phyloP scores from a whole-genome alignment of 495 filamentous ascomycete genomes.

The Aspergillus steynii region DNA sequence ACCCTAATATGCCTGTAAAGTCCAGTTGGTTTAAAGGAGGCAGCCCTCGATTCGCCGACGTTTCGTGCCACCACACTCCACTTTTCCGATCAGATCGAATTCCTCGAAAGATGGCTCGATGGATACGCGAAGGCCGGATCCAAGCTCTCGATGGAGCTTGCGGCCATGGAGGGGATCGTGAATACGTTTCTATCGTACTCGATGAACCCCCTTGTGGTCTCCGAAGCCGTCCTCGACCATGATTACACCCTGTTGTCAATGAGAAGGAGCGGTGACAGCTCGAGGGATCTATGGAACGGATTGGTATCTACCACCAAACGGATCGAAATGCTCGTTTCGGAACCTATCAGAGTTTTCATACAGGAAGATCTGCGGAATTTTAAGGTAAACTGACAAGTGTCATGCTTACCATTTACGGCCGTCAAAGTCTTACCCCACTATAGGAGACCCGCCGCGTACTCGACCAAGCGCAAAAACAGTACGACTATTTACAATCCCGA shows the following conservation, averaged over 20 bases:
- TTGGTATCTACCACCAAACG: conserved; percentile 69
- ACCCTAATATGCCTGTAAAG: conserved; percentile 35
- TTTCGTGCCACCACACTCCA: conserved; percentile 87
- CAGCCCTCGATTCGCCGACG: conserved; percentile 91
- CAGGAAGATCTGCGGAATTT: conserved; percentile 68
- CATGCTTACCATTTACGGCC: neutral
- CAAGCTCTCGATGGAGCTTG: conserved; percentile 73
- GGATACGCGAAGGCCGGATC: conserved; percentile 75
- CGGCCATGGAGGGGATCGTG: conserved; percentile 66
- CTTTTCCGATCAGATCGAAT: conserved; percentile 89
- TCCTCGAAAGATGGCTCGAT: conserved; percentile 91
- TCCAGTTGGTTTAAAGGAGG: conserved; percentile 91
- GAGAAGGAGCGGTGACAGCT: conserved; percentile 78
- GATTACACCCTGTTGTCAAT: conserved; percentile 91
- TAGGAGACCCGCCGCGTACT: conserved; percentile 73
- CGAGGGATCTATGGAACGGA: conserved; percentile 82
- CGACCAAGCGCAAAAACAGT: conserved; percentile 78
- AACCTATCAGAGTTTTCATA: conserved; percentile 78
- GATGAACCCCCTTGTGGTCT: conserved; percentile 68
- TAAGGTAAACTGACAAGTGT: conserved; percentile 43
- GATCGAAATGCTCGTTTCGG: conserved; percentile 72
- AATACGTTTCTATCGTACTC: conserved; percentile 71
- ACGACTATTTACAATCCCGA: conserved; percentile 74
- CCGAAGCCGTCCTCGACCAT: conserved; percentile 83
- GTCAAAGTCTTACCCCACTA: conserved; percentile 37